Percentiles rank a stretch among this genome's conserved stretches.
Evolutionary conservation across 352 stramenopile species (phyloP).

Genomic region (Pythium chondricola): DNA sequence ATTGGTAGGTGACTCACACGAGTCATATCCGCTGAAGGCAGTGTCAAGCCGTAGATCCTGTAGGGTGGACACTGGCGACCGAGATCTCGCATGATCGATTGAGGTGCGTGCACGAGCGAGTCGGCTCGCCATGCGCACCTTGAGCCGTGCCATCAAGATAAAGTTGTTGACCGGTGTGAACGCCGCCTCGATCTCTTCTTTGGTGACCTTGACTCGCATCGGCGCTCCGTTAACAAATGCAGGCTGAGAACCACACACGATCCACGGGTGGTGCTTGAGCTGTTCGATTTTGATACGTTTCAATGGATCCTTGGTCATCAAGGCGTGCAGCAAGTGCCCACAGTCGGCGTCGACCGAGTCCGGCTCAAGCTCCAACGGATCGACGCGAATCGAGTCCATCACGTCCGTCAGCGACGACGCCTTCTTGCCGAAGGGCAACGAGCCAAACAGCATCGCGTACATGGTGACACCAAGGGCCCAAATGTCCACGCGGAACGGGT

Average conservation of each 20-base stretch:
- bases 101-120: slow-evolving; percentile 27
- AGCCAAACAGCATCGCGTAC: slow-evolving; percentile 58
- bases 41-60: no score
- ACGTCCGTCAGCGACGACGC: slow-evolving; percentile 49
- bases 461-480: slow-evolving; percentile 82
- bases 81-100: slow-evolving; percentile 17
- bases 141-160: slow-evolving; percentile 61
- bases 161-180: slow-evolving; percentile 83
- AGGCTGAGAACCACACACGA: slow-evolving; percentile 18
- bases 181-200: slow-evolving; percentile 62
- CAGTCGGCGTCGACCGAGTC: slow-evolving; percentile 34
- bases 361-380: slow-evolving; percentile 33
- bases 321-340: slow-evolving; percentile 28
- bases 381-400: slow-evolving; percentile 67
- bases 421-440: slow-evolving; percentile 62
- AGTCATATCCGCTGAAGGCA: no score
- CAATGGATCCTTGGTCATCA: slow-evolving; percentile 56
- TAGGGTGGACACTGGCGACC: no score
- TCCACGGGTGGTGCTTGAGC: slow-evolving; percentile 51
- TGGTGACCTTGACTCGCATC: slow-evolving; percentile 35
- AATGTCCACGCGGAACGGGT: slow-evolving; percentile 73
- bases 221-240: no score
- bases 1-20: no score
- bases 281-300: slow-evolving; percentile 46
- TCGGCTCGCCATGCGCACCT: slow-evolving; percentile 61